phyloP scores from a whole-genome alignment of 495 filamentous ascomycete genomes.

The Aspergillus nidulans region DNA sequence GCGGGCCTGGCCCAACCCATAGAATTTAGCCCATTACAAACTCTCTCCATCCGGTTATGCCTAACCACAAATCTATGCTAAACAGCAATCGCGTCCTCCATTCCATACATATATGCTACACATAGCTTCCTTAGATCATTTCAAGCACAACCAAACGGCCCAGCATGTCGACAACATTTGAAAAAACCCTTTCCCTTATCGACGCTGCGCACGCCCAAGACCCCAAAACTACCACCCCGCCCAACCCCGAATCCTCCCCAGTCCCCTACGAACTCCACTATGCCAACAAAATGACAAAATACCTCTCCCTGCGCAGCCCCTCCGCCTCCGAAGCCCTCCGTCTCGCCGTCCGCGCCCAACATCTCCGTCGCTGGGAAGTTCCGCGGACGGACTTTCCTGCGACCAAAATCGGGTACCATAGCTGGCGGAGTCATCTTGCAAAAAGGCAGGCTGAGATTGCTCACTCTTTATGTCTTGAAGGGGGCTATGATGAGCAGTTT shows the following conservation, averaged over 20 bases:
- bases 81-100: too few species aligned
- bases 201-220: conserved; percentile 70
- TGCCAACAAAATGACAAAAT: conserved; percentile 69
- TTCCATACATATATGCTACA: too few species aligned
- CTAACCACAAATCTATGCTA: too few species aligned
- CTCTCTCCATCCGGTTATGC: too few species aligned
- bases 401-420: conserved; percentile 66
- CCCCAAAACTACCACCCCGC: conserved; percentile 43
- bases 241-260: conserved; percentile 8
- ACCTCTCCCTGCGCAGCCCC: conserved; percentile 53
- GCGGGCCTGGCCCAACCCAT: neutral
- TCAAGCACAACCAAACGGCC: neutral
- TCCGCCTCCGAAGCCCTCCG: conserved; percentile 58
- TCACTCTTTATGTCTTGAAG: conserved; percentile 47
- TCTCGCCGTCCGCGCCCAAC: conserved; percentile 75
- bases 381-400: conserved; percentile 64
- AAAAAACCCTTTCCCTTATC: conserved; percentile 56
- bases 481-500: conserved; percentile 45
- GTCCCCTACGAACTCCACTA: conserved; percentile 75
- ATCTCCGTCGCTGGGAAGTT: conserved; percentile 78
- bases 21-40: neutral
- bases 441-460: conserved; percentile 63
- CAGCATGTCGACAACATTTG: conserved; percentile 25
- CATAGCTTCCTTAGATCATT: neutral
- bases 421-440: conserved; percentile 69